Base-by-base conservation (phyloP, 2,329 filamentous ascomycete genomes). In the Hawksworthiomyces lignivorus region DNA sequence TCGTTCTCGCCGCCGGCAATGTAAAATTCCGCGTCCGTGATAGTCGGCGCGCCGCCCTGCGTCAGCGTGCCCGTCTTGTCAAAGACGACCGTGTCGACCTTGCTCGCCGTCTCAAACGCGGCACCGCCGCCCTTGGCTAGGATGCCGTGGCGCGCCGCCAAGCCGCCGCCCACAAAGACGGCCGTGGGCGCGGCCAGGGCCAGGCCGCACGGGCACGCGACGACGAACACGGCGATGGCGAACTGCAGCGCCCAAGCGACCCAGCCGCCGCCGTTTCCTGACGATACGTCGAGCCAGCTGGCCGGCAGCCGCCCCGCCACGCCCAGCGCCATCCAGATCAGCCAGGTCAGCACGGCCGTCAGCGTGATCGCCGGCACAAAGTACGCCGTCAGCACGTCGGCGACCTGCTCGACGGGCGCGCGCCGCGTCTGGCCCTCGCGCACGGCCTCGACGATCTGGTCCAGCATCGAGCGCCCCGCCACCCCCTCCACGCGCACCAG, bases 41-140 rank as follows among this genome's bases (percentile, higher is more conserved):
- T 79, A 20, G 69, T 75, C 0, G 85, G 84, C 50, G 85, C 80
- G 7, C 82, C 84, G 5, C 84, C 68, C 52, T 82, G 67, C 0
- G 87, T 92, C 44, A 94, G 65, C 0, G 87, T 94, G 2, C 87
- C 87, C 0, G 87, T 94, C 69, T 94, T 92, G 69, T 94, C 87
- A 56, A 94, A 92, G 1, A 92, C 83, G 30, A 92, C 80, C 39
- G 81, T 82, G 57, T 87, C 80, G 33, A 89, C 70, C 9, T 75
- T 76, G 56, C 84, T 88, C 4, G 86, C 86, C 63, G 87, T 87
- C 58, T 90, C 84, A 56, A 92, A 90, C 0, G 86, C 87, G 56
- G 89, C 84, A 24, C 87, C 87, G 18, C 87, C 87, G 18, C 87
- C 86, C 60, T 88, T 87, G 51, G 84, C 86, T 1, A 94, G 69